Evolutionary conservation across 108 stramenopile genomes (phyloP).

Genomic region (Thalassiosira profunda): DNA sequence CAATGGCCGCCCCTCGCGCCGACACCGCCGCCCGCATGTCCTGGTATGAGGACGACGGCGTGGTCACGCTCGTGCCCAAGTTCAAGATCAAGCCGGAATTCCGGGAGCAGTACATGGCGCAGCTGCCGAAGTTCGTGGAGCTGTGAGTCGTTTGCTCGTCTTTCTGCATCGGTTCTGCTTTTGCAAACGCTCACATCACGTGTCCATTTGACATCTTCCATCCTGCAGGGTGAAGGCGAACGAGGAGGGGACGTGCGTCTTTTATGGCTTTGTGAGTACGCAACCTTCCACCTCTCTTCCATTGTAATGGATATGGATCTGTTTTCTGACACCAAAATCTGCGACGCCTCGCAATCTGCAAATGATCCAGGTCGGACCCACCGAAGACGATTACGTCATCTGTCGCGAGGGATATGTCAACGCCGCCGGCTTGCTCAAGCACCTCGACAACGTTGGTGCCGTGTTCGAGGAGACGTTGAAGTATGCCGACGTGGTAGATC

Average conservation of each 20-base stretch:
- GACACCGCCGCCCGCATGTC: neutral
- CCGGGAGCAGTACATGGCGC: slow-evolving; percentile 8
- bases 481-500: slow-evolving; percentile 13
- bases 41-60: slow-evolving; percentile 20
- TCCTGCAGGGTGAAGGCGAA: slow-evolving; percentile 34
- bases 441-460: slow-evolving; percentile 23
- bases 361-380: slow-evolving; percentile 14
- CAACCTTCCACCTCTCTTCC: too few relatives aligned
- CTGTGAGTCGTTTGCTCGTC: too few relatives aligned
- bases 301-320: too few relatives aligned
- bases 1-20: neutral
- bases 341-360: too few relatives aligned
- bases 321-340: slow-evolving; percentile 3
- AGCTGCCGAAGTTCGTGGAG: slow-evolving; percentile 20
- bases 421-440: slow-evolving; percentile 14
- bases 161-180: too few relatives aligned
- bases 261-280: slow-evolving; percentile 29
- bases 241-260: slow-evolving; percentile 14
- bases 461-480: slow-evolving; percentile 25
- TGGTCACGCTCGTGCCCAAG: slow-evolving; percentile 25
- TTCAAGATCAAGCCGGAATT: slow-evolving; percentile 31
- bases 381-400: slow-evolving; percentile 25
- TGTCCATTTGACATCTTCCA: too few relatives aligned
- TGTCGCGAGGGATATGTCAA: slow-evolving; percentile 30
- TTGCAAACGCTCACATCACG: too few relatives aligned